Base-by-base conservation (phyloP, 2,329 filamentous ascomycete species). In the Verticillium nonalfalfae region DNA sequence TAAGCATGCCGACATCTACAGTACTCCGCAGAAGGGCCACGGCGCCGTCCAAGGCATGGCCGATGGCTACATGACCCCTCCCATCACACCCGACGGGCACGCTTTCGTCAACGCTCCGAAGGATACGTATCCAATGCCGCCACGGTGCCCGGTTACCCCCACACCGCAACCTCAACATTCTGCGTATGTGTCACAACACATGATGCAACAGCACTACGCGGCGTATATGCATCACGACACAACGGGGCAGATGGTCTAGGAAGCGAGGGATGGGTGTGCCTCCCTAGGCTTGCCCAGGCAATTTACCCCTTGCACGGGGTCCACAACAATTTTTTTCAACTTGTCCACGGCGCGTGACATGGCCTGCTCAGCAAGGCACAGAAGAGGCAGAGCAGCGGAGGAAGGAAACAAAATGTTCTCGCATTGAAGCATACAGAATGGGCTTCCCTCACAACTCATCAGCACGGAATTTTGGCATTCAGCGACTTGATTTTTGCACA, bases 21-120 rank as follows among this genome's bases (percentile, higher is more conserved):
- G 87, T 76, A 95, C 91, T 15, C 91, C 91, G 14, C 88, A 91
- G 70, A 94, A 94, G 79, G 85, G 84, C 58, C 85, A 88, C 63
- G 87, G 86, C 66, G 79, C 84, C 59, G 76, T 79, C n/a, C 78
- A 84, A 59, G 80, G 81, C 59, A 82, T 87, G 65, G 85, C 87
- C 40, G 84, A 91, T 66, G 91, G 91, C 62, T 93, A 93, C 75
- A 84, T 93, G 67, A 95, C 91, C 15, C 91, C 91, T 33, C 91
- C 91, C 1, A 94, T 95, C 72, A 95, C 91, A 0, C 91, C 91
- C 4, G 91, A 94, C 64, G 85, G 86, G 7, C 80, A 83, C 59
- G 80, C 78, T 67, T 86, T 86, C 59, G 78, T 74, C 35, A 74
- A 76, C 57, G 73, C 75, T 68, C 72, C 74, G 58, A 81, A 81